Evolutionary conservation across 2,329 filamentous ascomycete genomes (phyloP).

Genomic region (Arthrobotrys entomopaga): DNA sequence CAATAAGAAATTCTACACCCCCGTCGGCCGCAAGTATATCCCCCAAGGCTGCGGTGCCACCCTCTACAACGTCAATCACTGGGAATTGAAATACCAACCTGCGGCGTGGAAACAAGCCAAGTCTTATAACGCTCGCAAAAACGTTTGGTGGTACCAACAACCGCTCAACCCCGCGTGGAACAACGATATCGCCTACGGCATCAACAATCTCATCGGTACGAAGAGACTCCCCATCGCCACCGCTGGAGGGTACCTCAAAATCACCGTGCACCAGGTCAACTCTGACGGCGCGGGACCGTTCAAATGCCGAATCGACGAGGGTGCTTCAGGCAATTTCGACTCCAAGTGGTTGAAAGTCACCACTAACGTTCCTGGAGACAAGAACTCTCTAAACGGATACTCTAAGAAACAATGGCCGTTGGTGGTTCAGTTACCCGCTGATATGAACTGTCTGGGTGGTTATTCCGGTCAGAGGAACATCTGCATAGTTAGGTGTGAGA

Average conservation of each 20-base stretch:
- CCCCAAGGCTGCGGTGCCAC: neutral
- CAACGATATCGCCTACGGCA: neutral
- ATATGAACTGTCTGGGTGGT: constrained; percentile 68
- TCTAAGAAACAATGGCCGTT: neutral
- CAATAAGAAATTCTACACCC: neutral
- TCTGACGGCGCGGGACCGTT: neutral
- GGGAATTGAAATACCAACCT: neutral
- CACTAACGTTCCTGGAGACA: neutral
- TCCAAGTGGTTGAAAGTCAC: neutral
- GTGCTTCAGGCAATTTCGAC: neutral
- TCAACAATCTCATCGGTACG: neutral
- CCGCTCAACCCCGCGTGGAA: neutral
- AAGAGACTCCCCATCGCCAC: neutral
- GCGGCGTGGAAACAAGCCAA: neutral
- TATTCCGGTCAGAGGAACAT: constrained; percentile 70
- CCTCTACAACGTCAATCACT: constrained; percentile 4
- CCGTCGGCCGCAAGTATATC: constrained; percentile 1
- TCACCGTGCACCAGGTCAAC: neutral
- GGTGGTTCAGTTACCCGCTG: neutral
- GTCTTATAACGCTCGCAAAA: constrained; percentile 5
- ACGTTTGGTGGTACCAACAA: constrained; percentile 13
- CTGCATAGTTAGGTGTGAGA: constrained; percentile 73
- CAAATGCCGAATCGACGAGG: constrained; percentile 8
- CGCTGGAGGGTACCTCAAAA: neutral
- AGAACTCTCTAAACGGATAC: neutral